Percentiles rank a stretch among this genome's conserved stretches.
Conservation (phyloP, 345 rosid genomes). For the Noccaea bulbosa region DNA sequence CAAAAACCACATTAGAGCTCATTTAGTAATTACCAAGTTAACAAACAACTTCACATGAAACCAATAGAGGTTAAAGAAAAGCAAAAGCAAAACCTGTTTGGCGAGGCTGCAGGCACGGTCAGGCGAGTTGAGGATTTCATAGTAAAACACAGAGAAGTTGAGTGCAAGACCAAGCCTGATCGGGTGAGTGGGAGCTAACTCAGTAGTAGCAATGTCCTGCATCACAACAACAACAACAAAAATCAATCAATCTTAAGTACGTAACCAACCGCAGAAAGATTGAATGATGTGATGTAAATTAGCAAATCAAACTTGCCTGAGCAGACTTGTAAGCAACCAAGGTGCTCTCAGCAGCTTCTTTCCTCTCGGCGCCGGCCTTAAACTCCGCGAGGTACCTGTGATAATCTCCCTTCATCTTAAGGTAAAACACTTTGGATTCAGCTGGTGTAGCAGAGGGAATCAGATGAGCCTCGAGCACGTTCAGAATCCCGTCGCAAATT, state of each 20-base stretch:
- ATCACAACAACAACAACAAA: not conserved
- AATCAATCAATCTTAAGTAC: not conserved
- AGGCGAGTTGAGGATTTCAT: constrained; percentile 97
- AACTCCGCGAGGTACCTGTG: constrained; percentile 98
- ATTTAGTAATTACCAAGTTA: too few relatives aligned
- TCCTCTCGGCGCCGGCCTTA: constrained; percentile 91
- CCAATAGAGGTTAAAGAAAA: not conserved
- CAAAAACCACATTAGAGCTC: too few relatives aligned
- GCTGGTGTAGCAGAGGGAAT: constrained; percentile 85
- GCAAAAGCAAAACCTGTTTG: constrained; percentile 62
- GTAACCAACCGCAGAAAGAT: not conserved
- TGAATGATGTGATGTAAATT: not conserved
- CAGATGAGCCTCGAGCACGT: constrained; percentile 85
- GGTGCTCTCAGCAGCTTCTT: constrained; percentile 98
- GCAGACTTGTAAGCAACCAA: constrained; percentile 97
- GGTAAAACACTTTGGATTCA: constrained; percentile 94
- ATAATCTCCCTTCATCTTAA: constrained; percentile 98
- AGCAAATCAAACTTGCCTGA: constrained; percentile 55
- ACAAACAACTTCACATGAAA: not conserved
- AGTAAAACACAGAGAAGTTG: constrained; percentile 97
- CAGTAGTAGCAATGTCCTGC: constrained; percentile 91
- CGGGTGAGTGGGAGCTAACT: constrained; percentile 95
- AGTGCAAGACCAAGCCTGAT: constrained; percentile 98
- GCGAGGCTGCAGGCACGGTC: constrained; percentile 98
- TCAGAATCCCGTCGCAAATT: constrained; percentile 90